Percentiles rank a stretch among this genome's conserved stretches.
These are phyloP conservation scores for Lavandula angustifolia DNA, from an alignment of 257 asterid genomes.

Conservation along the genomic window DNA sequence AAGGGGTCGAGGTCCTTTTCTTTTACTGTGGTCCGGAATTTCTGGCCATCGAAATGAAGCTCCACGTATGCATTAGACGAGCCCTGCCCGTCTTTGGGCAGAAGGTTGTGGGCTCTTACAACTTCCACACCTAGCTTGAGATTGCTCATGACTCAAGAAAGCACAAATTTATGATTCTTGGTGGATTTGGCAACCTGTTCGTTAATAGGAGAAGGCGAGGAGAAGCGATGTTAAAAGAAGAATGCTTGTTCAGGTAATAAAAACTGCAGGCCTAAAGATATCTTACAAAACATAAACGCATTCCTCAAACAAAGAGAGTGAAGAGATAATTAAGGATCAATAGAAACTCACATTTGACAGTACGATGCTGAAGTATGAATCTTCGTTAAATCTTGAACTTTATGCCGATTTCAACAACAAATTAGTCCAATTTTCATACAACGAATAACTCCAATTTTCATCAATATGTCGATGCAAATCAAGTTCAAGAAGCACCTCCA, in stretches of 20 bases:
- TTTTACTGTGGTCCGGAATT: slow-evolving; percentile 71
- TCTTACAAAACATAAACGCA: not conserved
- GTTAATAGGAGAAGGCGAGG: slow-evolving; percentile 15
- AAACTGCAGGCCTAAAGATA: not conserved
- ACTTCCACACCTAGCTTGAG: slow-evolving; percentile 87
- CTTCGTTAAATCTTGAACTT: not conserved
- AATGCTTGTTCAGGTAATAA: not conserved
- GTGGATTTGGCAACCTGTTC: slow-evolving; percentile 27
- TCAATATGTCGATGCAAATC: slow-evolving; percentile 2
- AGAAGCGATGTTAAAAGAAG: not conserved
- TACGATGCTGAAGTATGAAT: not conserved
- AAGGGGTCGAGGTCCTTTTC: slow-evolving; percentile 78
- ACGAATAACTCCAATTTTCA: not conserved
- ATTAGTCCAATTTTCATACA: not conserved
- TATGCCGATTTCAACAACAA: not conserved
- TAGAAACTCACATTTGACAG: not conserved
- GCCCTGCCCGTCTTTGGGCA: slow-evolving; percentile 83
- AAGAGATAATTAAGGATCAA: not conserved
- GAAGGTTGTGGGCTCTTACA: slow-evolving; percentile 76
- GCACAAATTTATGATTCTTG: slow-evolving; percentile 5
- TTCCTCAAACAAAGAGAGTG: not conserved
- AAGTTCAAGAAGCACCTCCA: not conserved
- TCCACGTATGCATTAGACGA: slow-evolving; percentile 76
- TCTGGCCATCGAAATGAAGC: slow-evolving; percentile 75
- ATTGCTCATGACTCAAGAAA: slow-evolving; percentile 55